Percentiles rank a stretch among this genome's conserved stretches.
phyloP scores from a whole-genome alignment of 1,284 basidiomycete species.

The Violaceomyces palustris region DNA sequence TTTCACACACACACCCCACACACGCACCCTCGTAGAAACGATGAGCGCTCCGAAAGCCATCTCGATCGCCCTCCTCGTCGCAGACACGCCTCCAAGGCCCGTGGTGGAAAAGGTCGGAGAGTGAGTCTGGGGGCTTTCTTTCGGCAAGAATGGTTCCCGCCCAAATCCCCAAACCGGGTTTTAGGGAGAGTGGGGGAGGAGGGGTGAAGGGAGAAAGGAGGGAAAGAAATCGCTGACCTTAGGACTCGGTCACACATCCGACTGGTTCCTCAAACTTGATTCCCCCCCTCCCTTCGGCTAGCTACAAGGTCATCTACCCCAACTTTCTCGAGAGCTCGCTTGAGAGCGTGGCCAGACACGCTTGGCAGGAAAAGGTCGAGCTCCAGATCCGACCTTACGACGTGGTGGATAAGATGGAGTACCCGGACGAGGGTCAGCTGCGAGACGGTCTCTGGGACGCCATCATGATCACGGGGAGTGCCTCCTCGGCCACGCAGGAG shows the following conservation, averaged over 20 bases:
- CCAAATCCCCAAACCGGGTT: no score
- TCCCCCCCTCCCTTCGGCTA: neutral
- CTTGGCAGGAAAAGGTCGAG: constrained; percentile 47
- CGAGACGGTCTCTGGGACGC: constrained; percentile 54
- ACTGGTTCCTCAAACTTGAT: neutral
- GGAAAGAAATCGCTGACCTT: no score
- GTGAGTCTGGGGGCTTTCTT: no score
- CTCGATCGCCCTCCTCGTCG: constrained; percentile 37
- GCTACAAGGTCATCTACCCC: constrained; percentile 43
- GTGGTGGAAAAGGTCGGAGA: constrained; percentile 30
- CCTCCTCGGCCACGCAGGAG: constrained; percentile 46
- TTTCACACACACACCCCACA: no score
- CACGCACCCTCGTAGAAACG: no score
- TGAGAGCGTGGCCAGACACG: constrained; percentile 38
- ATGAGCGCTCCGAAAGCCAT: no score
- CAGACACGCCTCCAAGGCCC: constrained; percentile 37
- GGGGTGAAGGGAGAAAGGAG: no score
- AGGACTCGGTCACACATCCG: neutral
- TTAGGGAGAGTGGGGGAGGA: no score
- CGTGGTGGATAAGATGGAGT: constrained; percentile 55
- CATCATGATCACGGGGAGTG: constrained; percentile 58
- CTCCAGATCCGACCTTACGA: constrained; percentile 57
- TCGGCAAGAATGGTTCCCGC: no score
- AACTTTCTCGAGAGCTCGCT: constrained; percentile 38
- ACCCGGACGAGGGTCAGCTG: constrained; percentile 54